Percentiles rank a stretch among this genome's conserved stretches.
Conservation (phyloP, 1,139 yeast species). For the Meyerozyma elateridarum region DNA sequence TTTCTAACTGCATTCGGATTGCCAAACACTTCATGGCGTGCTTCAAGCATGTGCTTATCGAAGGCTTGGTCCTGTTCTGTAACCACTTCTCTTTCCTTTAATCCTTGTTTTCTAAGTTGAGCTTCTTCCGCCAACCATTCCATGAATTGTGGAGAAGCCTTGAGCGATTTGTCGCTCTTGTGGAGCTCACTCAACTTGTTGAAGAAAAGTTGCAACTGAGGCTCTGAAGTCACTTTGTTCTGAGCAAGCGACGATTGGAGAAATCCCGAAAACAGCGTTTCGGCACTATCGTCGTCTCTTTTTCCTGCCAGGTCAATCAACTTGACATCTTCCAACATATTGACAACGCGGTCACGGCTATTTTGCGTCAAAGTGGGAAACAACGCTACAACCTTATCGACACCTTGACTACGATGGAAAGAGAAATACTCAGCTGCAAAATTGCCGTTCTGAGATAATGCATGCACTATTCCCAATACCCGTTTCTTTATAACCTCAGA, state of each 20-base stretch:
- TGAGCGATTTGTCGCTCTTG: constrained; percentile 17
- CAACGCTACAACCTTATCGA: constrained; percentile 22
- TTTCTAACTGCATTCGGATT: constrained; percentile 69
- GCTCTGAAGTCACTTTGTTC: constrained; percentile 23
- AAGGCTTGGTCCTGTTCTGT: constrained; percentile 30
- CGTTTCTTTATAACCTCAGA: constrained; percentile 40
- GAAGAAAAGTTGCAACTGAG: constrained; percentile 40
- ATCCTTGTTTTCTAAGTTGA: constrained; percentile 30
- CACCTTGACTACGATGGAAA: constrained; percentile 16
- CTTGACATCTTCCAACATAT: constrained; percentile 38
- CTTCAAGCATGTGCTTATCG: constrained; percentile 44
- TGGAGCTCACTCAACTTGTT: constrained; percentile 39
- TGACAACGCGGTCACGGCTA: constrained; percentile 31
- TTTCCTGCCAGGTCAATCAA: constrained; percentile 16
- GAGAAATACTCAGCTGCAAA: constrained; percentile 27
- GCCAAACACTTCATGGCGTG: constrained; percentile 73
- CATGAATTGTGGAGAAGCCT: constrained; percentile 37
- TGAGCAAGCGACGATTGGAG: constrained; percentile 26
- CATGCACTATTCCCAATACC: constrained; percentile 44
- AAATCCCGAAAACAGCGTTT: constrained; percentile 23
- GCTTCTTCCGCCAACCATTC: constrained; percentile 61
- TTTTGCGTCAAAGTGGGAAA: constrained; percentile 26
- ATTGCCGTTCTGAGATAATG: constrained; percentile 29
- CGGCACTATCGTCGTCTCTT: constrained; percentile 15
- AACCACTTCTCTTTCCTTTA: constrained; percentile 25